A percentile compares a stretch with the other conserved stretches of the same genome.
Conservation (phyloP, 495 filamentous ascomycete genomes). For the Neurospora discreta region DNA sequence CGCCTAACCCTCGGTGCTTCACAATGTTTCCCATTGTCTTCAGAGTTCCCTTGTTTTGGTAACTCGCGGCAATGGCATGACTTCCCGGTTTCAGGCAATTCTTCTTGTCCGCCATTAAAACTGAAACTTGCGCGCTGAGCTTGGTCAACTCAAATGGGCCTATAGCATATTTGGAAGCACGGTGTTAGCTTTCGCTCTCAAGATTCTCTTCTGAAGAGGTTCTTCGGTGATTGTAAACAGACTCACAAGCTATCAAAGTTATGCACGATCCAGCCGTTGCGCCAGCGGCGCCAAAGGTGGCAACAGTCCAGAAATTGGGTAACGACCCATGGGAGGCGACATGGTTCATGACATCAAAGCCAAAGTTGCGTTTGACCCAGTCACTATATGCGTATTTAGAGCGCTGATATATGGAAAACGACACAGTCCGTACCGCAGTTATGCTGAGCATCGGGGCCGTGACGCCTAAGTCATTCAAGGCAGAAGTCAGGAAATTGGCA, state of each 20-base stretch:
- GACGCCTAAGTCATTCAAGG: constrained; percentile 41
- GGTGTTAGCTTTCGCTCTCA: not conserved
- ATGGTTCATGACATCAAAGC: constrained; percentile 56
- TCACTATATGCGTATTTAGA: constrained; percentile 67
- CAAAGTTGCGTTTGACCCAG: constrained; percentile 52
- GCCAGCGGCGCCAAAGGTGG: constrained; percentile 69
- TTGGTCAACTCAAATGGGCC: constrained; percentile 93
- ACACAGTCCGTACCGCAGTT: constrained; percentile 78
- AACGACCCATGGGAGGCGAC: constrained; percentile 59
- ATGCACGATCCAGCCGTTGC: constrained; percentile 69
- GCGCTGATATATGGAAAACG: constrained; percentile 85
- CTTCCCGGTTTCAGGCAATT: constrained; percentile 37
- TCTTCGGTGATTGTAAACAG: not conserved
- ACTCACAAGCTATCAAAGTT: constrained; percentile 77
- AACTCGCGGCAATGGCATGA: constrained; percentile 53
- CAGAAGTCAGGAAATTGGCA: not conserved
- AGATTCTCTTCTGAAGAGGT: not conserved
- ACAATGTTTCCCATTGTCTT: constrained; percentile 71
- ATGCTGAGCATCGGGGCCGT: constrained; percentile 76
- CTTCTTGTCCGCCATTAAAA: constrained; percentile 66
- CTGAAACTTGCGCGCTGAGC: constrained; percentile 76
- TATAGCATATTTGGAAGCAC: constrained; percentile 19
- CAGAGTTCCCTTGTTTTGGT: constrained; percentile 69
- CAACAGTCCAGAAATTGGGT: constrained; percentile 56
- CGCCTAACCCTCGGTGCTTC: constrained; percentile 61